Conservation (phyloP, 257 asterid genomes). For the Ballota nigra region DNA sequence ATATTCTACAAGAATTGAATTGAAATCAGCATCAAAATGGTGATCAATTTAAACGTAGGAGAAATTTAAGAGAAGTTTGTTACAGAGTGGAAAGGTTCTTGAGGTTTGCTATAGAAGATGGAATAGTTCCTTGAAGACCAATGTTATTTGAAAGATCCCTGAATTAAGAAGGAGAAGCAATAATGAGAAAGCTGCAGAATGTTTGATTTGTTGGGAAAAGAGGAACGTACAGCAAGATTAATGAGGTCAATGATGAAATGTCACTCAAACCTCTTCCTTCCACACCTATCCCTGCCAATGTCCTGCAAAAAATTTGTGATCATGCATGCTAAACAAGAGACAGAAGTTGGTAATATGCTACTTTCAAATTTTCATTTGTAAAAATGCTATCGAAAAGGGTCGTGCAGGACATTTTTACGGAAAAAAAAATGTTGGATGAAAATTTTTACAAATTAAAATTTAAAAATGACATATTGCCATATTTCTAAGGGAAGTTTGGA, state of each 20-base stretch:
- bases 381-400: too few species aligned
- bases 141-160: conserved; percentile 94
- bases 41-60: neutral
- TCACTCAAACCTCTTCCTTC: conserved; percentile 60
- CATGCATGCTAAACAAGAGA: conserved; percentile 6
- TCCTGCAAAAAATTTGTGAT: conserved; percentile 38
- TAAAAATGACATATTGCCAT: too few species aligned
- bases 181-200: neutral
- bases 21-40: neutral
- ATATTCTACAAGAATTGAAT: conserved; percentile 47
- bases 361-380: too few species aligned
- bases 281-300: conserved; percentile 55
- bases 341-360: too few species aligned
- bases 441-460: too few species aligned
- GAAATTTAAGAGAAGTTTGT: conserved; percentile 19
- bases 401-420: too few species aligned
- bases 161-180: conserved; percentile 16
- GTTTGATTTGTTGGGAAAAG: neutral
- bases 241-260: conserved; percentile 54
- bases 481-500: too few species aligned
- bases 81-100: conserved; percentile 70
- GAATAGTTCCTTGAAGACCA: conserved; percentile 69
- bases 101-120: conserved; percentile 69
- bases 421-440: too few species aligned
- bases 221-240: conserved; percentile 54